Conservation (phyloP, 169 alveolate genomes). For the Plasmodium malariae region DNA sequence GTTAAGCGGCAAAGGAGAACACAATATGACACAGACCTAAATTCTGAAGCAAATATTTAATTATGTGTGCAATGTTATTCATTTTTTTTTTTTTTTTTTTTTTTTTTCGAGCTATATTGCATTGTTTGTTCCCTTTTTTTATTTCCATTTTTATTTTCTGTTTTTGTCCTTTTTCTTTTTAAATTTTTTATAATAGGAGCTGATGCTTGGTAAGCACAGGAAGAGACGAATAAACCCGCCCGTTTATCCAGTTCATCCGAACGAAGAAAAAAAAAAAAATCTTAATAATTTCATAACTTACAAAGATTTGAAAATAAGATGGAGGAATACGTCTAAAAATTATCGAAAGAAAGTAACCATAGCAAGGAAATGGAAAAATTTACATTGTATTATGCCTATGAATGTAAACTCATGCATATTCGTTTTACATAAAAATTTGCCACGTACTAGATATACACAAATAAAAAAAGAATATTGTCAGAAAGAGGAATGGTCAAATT, state of each 20-base stretch:
- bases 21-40: no score
- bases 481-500: no score
- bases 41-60: no score
- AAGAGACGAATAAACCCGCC: constrained; percentile 87
- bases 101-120: no score
- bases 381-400: constrained; percentile 83
- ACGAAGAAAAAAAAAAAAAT: constrained; percentile 84
- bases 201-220: constrained; percentile 88
- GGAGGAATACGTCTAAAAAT: constrained; percentile 84
- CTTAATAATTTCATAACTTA: constrained; percentile 85
- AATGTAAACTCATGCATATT: constrained; percentile 83
- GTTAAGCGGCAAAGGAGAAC: no score
- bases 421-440: constrained; percentile 82
- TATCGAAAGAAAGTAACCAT: constrained; percentile 81
- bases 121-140: not conserved
- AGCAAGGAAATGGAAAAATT: constrained; percentile 88
- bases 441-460: constrained; percentile 81
- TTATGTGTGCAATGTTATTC: no score
- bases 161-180: not conserved
- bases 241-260: constrained; percentile 88
- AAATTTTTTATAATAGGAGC: constrained; percentile 80
- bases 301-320: constrained; percentile 84
- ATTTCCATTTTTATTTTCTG: not conserved
- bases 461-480: no score
- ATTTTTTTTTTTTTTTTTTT: no score